Percentiles rank a stretch among this genome's conserved stretches.
Conservation (phyloP, 441 rosid species). For the Theobroma grandiflorum region DNA sequence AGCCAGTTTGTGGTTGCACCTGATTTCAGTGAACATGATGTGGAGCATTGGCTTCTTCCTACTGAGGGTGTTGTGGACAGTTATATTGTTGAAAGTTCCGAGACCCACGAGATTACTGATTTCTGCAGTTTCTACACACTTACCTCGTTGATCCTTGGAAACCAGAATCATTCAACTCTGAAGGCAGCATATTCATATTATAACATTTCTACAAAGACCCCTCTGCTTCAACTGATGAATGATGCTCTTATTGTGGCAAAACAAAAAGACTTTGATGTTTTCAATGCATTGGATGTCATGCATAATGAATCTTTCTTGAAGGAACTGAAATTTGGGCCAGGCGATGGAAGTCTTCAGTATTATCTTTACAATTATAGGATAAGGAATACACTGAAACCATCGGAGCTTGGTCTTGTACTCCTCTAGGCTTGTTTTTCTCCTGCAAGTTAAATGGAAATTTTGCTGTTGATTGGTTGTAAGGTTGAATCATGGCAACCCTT, state of each 20-base stretch:
- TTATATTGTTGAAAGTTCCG: conserved; percentile 80
- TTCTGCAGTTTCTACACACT: conserved; percentile 96
- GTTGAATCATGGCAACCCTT: conserved; percentile 1
- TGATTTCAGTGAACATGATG: conserved; percentile 82
- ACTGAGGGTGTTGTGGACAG: conserved; percentile 79
- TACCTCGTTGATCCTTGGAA: conserved; percentile 90
- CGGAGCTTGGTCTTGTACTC: conserved; percentile 92
- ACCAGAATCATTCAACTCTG: conserved; percentile 67
- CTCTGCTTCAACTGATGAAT: conserved; percentile 89
- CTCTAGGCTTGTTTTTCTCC: conserved; percentile 41
- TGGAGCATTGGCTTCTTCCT: conserved; percentile 94
- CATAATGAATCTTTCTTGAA: conserved; percentile 80
- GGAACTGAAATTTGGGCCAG: conserved; percentile 92
- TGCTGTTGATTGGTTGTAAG: neutral
- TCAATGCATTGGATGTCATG: conserved; percentile 94
- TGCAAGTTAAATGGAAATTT: neutral
- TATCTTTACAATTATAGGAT: conserved; percentile 86
- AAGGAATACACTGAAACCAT: conserved; percentile 55
- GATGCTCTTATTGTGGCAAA: conserved; percentile 84
- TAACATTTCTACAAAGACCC: conserved; percentile 74
- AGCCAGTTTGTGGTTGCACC: conserved; percentile 82
- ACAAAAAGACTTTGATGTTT: conserved; percentile 83
- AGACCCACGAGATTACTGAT: conserved; percentile 85
- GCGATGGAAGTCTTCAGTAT: conserved; percentile 90
- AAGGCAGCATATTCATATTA: conserved; percentile 96